Conservation (phyloP, 495 filamentous ascomycete species). For the Aspergillus egyptiacus region DNA sequence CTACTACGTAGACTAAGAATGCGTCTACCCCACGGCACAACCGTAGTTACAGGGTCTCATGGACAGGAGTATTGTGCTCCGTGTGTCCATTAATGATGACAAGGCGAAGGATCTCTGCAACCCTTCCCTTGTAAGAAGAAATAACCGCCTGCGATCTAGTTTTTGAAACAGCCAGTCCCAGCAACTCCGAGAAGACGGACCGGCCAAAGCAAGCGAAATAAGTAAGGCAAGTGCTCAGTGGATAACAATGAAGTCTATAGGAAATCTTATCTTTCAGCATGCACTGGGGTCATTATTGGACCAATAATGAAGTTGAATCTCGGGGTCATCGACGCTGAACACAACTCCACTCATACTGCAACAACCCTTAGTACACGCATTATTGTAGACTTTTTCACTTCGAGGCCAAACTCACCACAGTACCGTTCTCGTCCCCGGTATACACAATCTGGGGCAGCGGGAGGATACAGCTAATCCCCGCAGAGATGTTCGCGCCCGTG, state of each 20-base stretch:
- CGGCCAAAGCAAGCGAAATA: neutral
- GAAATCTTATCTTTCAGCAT: neutral
- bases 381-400: neutral
- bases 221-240: neutral
- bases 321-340: conserved; percentile 51
- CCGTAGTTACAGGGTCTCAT: neutral
- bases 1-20: too few species aligned
- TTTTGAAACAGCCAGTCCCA: neutral
- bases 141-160: conserved; percentile 9
- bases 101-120: neutral
- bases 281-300: neutral
- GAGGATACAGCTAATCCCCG: conserved; percentile 81
- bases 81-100: too few species aligned
- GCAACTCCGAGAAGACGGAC: neutral
- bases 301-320: neutral
- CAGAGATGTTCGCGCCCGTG: conserved; percentile 66
- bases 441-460: conserved; percentile 81
- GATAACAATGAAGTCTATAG: neutral
- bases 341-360: conserved; percentile 83
- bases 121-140: neutral
- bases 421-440: conserved; percentile 84
- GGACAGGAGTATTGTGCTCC: conserved; percentile 1
- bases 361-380: conserved; percentile 20
- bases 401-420: conserved; percentile 54
- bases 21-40: neutral